A percentile compares a stretch with the other conserved stretches of the same genome.
These are phyloP conservation scores for Platanthera guangdongensis DNA, from an alignment of 106 monocot species.

Conservation along the genomic window DNA sequence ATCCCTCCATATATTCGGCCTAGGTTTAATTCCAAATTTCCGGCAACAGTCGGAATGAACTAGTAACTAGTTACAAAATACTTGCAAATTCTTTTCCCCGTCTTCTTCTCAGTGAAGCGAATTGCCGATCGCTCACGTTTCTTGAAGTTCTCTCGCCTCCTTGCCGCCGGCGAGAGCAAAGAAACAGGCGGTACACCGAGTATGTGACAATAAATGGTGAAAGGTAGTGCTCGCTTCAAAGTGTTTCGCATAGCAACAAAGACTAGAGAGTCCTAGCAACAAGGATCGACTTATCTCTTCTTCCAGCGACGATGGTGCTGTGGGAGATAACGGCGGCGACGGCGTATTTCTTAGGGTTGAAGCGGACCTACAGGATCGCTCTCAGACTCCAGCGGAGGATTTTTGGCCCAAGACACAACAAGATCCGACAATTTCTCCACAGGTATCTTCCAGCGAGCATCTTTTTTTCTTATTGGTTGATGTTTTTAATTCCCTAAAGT, in stretches of 20 bases:
- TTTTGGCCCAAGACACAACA: slow-evolving; percentile 25
- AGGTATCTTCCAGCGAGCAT: slow-evolving; percentile 14
- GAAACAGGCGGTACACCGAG: neutral
- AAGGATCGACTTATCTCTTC: neutral
- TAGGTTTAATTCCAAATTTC: no score
- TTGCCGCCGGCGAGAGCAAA: neutral
- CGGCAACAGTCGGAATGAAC: no score
- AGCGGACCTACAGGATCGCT: slow-evolving; percentile 56
- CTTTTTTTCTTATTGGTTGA: neutral
- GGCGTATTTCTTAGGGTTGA: slow-evolving; percentile 67
- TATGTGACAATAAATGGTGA: neutral
- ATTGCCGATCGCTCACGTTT: no score
- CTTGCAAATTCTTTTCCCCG: no score
- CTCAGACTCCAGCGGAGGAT: slow-evolving; percentile 50
- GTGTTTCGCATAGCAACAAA: neutral
- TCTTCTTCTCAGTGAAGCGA: no score
- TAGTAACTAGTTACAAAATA: no score
- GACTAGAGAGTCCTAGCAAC: neutral
- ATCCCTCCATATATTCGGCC: no score
- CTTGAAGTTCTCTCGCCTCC: neutral
- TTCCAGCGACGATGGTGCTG: slow-evolving; percentile 39
- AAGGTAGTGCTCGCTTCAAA: neutral
- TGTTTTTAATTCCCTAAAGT: no score
- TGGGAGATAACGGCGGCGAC: slow-evolving; percentile 76
- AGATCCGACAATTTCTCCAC: slow-evolving; percentile 36